Evolutionary conservation across 1,139 yeast genomes (phyloP), one percentile per base, ranked within the genome.

Genomic region (Yamadazyma epiphylla): DNA sequence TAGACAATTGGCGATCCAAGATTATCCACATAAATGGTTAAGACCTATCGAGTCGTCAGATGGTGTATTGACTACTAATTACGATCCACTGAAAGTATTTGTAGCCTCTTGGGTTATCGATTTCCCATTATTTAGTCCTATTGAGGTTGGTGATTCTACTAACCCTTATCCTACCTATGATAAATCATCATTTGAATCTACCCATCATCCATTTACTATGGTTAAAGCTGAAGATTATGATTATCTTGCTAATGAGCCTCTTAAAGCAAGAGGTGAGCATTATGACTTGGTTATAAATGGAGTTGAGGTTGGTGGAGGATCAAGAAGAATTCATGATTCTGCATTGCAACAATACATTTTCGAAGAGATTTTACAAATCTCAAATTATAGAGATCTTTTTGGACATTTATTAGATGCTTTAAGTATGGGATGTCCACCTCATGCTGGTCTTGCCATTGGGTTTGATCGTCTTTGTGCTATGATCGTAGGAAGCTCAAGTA

Each of bases 141-240:
- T 59, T 2, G 88, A 79, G 35, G 40, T 49, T 1, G 46, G 59
- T 2, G 39, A 47, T 3, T 7, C 32, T 5, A 59, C 49, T 8
- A 42, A 36, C 5, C 60, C 51, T 3, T 87, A 77, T 46, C 96
- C 97, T 2, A 41, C 34, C 1, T 89, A 85, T 49, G 72, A 77
- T 43, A 52, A 46, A 22, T 35, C 48, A 2, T 47, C 53, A 5
- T 69, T 67, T 31, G 78, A 74, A 30, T 75, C 97, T 0, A 89
- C 96, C 0, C 98, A 91, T 52, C 98, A 91, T 53, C 98, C 98
- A 5, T 91, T 91, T 58, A 91, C 98, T 0, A 91, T 91, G 97
- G 85, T 82, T 2, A 72, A 80, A 28, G 48, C 76, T 1, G 77
- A 73, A 15, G 95, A 88, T 48, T 82, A 82, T 45, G 74, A 73